Evolutionary conservation across 2,329 filamentous ascomycete genomes (phyloP), one percentile per base, ranked within the genome.

Genomic region (Sarocladiaceae sp.): DNA sequence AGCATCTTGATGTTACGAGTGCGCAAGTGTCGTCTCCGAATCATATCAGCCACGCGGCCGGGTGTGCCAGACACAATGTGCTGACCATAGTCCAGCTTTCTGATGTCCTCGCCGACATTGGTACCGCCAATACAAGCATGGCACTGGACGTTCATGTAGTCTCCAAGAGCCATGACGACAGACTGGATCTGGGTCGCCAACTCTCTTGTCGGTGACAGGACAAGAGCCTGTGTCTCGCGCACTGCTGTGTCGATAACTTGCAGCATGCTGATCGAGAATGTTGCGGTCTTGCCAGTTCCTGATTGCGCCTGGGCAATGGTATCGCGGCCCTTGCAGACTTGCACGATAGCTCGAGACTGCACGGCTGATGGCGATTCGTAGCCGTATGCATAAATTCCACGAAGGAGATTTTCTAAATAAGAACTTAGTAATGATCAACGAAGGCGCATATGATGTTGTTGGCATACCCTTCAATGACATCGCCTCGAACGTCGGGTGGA

Each of bases 91-190:
- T 97, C 91, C 56, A 99, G 88, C 75, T 96, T 96, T 69, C 90
- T 87, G 62, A 99, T 99, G 67, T 99, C 94, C 68, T 97, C 94
- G 62, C 94, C 91, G 33, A 99, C 92, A 66, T 96, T 97, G 60
- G 94, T 99, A 55, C 94, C 94, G 60, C 94, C 94, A 64, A 99
- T 97, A 72, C 94, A 99, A 54, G 94, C 93, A 65, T 99, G 94
- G 74, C 94, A 99, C 73, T 99, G 92, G 3, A 99, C 90, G 67
- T 97, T 97, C 94, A 99, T 97, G 78, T 97, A 99, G 72, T 99
- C 94, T 59, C 94, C 94, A n/a, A 99, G 83, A n/a, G 94, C 94
- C 85, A 97, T 96, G 61, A 99, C 88, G 54, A 99, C 94, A 31
- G 90, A 96, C 74, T 99, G 94, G 59, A 99, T 99, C 74, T 99